Evolutionary conservation across 345 rosid species (phyloP).

Genomic region (Eucalyptus victrix): DNA sequence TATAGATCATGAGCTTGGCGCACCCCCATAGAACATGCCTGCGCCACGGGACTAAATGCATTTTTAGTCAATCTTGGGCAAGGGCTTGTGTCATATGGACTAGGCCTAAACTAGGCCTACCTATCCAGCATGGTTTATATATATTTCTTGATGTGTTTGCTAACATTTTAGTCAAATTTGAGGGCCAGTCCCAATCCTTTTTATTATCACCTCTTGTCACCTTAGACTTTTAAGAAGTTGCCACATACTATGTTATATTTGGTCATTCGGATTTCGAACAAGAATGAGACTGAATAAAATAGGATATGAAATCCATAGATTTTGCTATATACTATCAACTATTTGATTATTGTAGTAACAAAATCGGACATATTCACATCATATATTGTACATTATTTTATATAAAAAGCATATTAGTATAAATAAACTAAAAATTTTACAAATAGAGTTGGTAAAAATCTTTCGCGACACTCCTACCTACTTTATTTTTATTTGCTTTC

Average conservation of each 20-base stretch:
- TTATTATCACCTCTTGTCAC: not conserved
- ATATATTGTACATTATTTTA: no score
- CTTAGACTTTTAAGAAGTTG: not conserved
- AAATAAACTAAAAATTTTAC: no score
- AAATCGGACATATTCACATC: fast-evolving
- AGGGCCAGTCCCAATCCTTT: fast-evolving
- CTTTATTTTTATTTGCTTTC: no score
- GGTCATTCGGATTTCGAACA: no score
- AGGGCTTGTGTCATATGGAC: not conserved
- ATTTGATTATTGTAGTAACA: fast-evolving
- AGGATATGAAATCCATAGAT: no score
- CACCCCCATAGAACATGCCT: fast-evolving
- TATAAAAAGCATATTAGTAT: no score
- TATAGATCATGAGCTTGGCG: not conserved
- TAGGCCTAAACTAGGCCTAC: not conserved
- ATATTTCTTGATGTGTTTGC: not conserved
- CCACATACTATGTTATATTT: no score
- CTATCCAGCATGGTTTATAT: not conserved
- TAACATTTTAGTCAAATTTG: not conserved
- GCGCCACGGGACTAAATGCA: not conserved
- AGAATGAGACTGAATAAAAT: no score
- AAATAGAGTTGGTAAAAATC: no score
- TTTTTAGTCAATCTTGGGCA: not conserved
- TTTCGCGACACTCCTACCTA: fast-evolving
- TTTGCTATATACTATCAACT: no score